Evolutionary conservation across 176 grass and related monocot genomes (phyloP).

Genomic region (Aegilops speltoides): DNA sequence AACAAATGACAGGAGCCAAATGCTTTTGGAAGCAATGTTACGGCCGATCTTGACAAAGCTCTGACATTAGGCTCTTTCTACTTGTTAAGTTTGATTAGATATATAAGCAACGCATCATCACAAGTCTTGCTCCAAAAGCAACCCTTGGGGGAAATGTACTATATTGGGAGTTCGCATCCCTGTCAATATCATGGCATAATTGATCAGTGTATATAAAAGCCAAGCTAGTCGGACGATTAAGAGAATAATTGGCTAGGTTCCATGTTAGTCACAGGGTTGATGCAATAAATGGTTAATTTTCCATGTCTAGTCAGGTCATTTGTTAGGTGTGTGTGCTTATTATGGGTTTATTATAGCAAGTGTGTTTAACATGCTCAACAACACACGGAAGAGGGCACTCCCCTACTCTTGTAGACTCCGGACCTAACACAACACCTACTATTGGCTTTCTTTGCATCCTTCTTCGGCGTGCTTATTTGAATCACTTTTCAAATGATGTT

Average conservation of each 20-base stretch:
- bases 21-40: conserved; percentile 1
- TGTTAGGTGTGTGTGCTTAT: conserved; percentile 25
- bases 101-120: background rate
- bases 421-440: conserved; percentile 41
- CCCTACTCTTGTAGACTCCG: conserved; percentile 26
- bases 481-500: conserved; percentile 18
- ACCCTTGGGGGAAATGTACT: conserved; percentile 7
- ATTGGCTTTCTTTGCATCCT: conserved; percentile 17
- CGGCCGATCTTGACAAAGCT: conserved; percentile 26
- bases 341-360: background rate
- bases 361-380: conserved; percentile 34
- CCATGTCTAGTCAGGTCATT: conserved; percentile 27
- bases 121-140: conserved; percentile 27
- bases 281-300: background rate
- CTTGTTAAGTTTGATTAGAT: conserved; percentile 39
- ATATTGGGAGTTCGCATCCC: conserved; percentile 13
- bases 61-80: conserved; percentile 19
- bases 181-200: conserved; percentile 42
- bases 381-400: conserved; percentile 17
- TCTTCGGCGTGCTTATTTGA: background rate
- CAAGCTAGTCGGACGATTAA: background rate
- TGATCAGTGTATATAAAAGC: conserved; percentile 20
- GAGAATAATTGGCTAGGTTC: conserved; percentile 6
- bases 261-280: background rate
- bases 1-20: conserved; percentile 42